Evolutionary conservation across 345 rosid species (phyloP).

Genomic region (Moricandia moricandioides): DNA sequence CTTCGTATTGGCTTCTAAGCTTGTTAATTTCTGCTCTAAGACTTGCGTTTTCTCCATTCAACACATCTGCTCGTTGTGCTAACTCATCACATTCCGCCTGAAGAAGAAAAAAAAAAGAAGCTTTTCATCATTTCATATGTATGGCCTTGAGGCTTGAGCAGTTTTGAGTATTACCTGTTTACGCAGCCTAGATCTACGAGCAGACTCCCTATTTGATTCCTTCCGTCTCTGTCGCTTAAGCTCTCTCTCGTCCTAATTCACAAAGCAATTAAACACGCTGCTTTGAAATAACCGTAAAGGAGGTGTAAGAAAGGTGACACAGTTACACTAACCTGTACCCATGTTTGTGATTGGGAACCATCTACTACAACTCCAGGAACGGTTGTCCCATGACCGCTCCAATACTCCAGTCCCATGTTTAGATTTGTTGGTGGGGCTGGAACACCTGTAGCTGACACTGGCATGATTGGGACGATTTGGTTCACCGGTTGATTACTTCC

Average conservation of each 20-base stretch:
- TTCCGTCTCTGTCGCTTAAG: constrained; percentile 90
- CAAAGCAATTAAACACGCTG: too few relatives aligned
- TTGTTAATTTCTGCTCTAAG: constrained; percentile 80
- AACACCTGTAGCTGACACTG: constrained; percentile 59
- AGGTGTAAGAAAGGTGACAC: too few relatives aligned
- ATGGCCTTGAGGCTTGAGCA: too few relatives aligned
- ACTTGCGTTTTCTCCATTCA: constrained; percentile 79
- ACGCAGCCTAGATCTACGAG: constrained; percentile 94
- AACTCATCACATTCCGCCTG: constrained; percentile 97
- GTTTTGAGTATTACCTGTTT: constrained; percentile 62
- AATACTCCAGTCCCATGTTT: constrained; percentile 94
- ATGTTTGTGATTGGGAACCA: too few relatives aligned
- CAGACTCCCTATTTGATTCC: constrained; percentile 96
- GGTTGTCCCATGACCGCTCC: constrained; percentile 77
- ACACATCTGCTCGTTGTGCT: constrained; percentile 74
- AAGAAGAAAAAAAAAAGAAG: too few relatives aligned
- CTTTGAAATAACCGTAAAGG: too few relatives aligned
- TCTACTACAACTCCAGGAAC: constrained; percentile 49
- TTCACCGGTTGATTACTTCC: constrained; percentile 55
- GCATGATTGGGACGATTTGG: constrained; percentile 54
- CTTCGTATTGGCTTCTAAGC: constrained; percentile 67
- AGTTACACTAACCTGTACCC: too few relatives aligned
- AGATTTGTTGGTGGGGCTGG: constrained; percentile 85
- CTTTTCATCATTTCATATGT: too few relatives aligned
- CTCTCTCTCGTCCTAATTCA: constrained; percentile 72